A percentile compares a stretch with the other conserved stretches of the same genome.
phyloP scores from a whole-genome alignment of 2,329 filamentous ascomycete genomes.

The Aspergillus floridensis region DNA sequence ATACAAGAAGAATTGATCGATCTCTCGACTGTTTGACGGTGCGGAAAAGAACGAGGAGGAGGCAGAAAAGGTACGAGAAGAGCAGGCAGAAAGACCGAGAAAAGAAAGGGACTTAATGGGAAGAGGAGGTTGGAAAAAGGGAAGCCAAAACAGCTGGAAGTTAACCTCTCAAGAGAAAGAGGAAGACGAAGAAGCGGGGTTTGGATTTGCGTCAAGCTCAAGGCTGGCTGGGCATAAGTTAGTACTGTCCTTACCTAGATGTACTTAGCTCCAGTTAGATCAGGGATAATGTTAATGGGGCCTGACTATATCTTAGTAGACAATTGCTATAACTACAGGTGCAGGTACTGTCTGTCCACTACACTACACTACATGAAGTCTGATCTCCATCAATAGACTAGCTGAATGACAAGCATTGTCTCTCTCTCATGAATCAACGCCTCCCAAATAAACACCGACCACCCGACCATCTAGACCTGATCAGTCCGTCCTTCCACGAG shows the following conservation, averaged over 20 bases:
- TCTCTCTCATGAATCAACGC: neutral
- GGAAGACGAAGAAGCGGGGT: constrained; percentile 4
- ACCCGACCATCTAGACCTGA: neutral
- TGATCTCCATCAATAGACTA: too few species aligned
- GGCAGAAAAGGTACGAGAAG: neutral
- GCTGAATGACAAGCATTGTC: neutral
- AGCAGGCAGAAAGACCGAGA: neutral
- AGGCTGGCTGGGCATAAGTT: neutral
- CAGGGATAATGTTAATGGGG: neutral
- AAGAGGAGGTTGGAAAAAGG: neutral
- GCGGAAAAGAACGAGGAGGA: constrained; percentile 1
- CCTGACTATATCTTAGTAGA: neutral
- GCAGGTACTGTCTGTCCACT: neutral
- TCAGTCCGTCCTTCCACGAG: too few species aligned
- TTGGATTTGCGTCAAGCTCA: constrained; percentile 2
- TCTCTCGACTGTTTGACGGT: neutral
- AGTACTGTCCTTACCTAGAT: neutral
- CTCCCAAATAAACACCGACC: neutral
- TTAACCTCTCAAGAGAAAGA: neutral
- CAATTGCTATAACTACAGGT: neutral
- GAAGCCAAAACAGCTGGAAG: constrained; percentile 5
- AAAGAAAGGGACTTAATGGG: neutral
- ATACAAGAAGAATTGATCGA: constrained; percentile 1
- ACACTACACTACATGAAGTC: too few species aligned
- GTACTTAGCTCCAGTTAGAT: constrained; percentile 6